A percentile compares a stretch with the other conserved stretches of the same genome.
Conservation (phyloP, 305 asterid genomes). For the Fraxinus sp. region DNA sequence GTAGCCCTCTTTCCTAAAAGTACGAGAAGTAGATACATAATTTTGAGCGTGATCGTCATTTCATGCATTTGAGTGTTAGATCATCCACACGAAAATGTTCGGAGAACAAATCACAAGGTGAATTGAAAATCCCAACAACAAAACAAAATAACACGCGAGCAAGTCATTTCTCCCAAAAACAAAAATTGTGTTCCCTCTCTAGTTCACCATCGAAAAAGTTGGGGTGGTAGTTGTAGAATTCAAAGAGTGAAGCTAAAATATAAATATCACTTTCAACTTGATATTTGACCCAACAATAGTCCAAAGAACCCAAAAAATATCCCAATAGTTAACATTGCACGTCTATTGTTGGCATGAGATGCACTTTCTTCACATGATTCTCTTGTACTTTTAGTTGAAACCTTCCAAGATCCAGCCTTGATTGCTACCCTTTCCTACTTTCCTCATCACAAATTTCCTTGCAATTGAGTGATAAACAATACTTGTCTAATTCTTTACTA, state of each 20-base stretch:
- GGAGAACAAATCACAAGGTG: neutral
- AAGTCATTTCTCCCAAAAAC: no score
- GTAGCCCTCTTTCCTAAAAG: neutral
- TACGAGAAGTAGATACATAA: neutral
- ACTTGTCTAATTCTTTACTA: neutral
- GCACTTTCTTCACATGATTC: constrained; percentile 42
- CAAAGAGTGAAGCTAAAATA: neutral
- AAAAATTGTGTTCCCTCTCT: neutral
- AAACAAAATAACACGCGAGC: neutral
- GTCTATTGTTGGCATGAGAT: constrained; percentile 20
- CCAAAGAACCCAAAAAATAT: neutral
- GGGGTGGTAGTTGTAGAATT: neutral
- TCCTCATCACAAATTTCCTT: neutral
- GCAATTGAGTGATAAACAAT: neutral
- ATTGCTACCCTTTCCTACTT: constrained; percentile 9
- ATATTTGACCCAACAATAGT: neutral
- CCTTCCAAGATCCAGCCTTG: constrained; percentile 2
- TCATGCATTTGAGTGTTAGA: neutral
- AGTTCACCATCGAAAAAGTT: neutral
- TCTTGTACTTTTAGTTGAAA: constrained; percentile 36
- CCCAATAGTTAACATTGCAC: neutral
- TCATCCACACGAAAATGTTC: neutral
- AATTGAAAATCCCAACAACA: neutral
- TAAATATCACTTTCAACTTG: neutral
- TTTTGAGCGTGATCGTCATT: no score